Evolutionary conservation across 202 grass and related monocot genomes (phyloP), one percentile per base, ranked within the genome.

Genomic region (Alloteropsis angusta): DNA sequence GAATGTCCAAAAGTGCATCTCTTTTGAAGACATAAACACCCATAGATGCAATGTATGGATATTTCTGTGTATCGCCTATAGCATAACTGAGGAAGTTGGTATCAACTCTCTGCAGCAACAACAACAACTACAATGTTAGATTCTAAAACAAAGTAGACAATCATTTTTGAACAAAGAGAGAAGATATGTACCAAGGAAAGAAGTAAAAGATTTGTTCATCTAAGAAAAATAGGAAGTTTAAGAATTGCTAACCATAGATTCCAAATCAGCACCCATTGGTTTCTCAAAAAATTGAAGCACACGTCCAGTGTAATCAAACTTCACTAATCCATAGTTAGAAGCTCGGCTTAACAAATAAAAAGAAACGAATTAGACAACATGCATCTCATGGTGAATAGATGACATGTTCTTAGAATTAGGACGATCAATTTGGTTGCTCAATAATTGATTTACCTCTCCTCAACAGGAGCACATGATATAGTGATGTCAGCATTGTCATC

Each of bases 11-110:
- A 47, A 97, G 80, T 35, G 78, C 50, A 32, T 97, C 80, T 82
- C 83, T 81, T 80, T 86, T 92, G 39, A 97, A 92, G 58, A 92
- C 80, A 77, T 97, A 97, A 65, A 97, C 83, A 26, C 93, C 93
- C 93, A 88, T 97, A 26, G 90, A 97, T 46, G 93, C 90, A 18
- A 97, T 88, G 64, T 88, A 97, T 11, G 87, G 87, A 56, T 85
- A 74, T 72, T 84, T 81, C 10, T 62, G 17, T 63, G 75, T 58
- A 32, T 87, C 78, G 14, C 53, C 67, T 45, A 44, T 45, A 44
- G 85, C 75, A 46, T 79, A 65, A 37, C 82, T 79, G 46, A 91
- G 85, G 43, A 85, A 87, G 41, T 35, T 79, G 45, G 74, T 79
- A 13, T 74, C 89, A 37, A 82, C 89, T 71, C 78, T 81, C 89